These are phyloP conservation scores for Candida vaughaniae DNA, from an alignment of 805 yeast species.

Conservation along the genomic window DNA sequence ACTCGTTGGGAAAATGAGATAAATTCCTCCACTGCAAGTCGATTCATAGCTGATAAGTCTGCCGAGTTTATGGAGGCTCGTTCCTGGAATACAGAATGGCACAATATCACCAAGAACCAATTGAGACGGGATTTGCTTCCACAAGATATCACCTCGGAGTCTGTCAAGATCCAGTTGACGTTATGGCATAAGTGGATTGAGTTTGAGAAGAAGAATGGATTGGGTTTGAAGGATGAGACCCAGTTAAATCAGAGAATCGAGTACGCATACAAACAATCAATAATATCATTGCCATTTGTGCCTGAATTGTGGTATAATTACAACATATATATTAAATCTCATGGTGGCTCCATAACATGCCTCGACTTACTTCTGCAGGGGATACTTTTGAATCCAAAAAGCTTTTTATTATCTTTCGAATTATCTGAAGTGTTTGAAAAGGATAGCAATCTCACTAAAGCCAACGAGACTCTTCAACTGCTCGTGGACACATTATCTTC, in stretches of 20 bases:
- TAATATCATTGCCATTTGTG: slow-evolving; percentile 57
- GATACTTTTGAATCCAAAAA: slow-evolving; percentile 62
- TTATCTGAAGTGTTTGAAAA: slow-evolving; percentile 70
- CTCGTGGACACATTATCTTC: slow-evolving; percentile 48
- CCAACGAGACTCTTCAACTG: slow-evolving; percentile 48
- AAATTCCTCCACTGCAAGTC: slow-evolving; percentile 76
- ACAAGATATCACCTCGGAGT: slow-evolving; percentile 19
- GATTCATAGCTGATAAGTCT: slow-evolving; percentile 77
- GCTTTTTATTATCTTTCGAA: slow-evolving; percentile 64
- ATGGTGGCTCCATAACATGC: slow-evolving; percentile 35
- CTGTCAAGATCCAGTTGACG: slow-evolving; percentile 42
- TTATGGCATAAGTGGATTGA: slow-evolving; percentile 74
- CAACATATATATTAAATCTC: slow-evolving; percentile 31
- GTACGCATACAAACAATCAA: slow-evolving; percentile 71
- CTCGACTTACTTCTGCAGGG: slow-evolving; percentile 55
- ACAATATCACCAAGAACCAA: slow-evolving; percentile 49
- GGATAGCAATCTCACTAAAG: slow-evolving; percentile 48
- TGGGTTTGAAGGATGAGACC: slow-evolving; percentile 52
- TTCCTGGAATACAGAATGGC: slow-evolving; percentile 70
- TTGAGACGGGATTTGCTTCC: slow-evolving; percentile 44
- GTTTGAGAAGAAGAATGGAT: slow-evolving; percentile 74
- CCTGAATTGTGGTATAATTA: slow-evolving; percentile 80
- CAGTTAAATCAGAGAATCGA: slow-evolving; percentile 55
- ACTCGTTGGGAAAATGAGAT: slow-evolving; percentile 79
- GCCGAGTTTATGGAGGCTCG: slow-evolving; percentile 86